Percentiles rank a stretch among this genome's conserved stretches.
phyloP scores from a whole-genome alignment of 768 basidiomycete genomes.

The Boletales sp. region DNA sequence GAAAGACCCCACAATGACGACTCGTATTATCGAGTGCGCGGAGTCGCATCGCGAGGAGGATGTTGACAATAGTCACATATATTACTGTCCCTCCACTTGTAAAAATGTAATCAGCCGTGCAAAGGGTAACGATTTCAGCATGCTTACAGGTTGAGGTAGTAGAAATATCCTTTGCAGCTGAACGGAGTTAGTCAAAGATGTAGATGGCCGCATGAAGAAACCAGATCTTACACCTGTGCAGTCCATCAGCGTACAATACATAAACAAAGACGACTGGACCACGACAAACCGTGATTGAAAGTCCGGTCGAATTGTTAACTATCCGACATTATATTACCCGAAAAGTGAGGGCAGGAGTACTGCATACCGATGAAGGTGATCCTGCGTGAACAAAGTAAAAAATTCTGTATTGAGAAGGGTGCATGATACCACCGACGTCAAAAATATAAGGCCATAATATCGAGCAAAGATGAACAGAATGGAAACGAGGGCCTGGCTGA shows the following conservation, averaged over 20 bases:
- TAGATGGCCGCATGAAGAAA: not conserved
- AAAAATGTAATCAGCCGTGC: not conserved
- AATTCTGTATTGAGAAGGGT: not conserved
- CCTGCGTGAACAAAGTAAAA: slow-evolving; percentile 4
- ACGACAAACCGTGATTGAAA: slow-evolving; percentile 14
- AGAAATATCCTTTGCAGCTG: slow-evolving; percentile 23
- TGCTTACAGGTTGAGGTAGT: slow-evolving; percentile 20
- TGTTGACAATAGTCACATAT: slow-evolving; percentile 17
- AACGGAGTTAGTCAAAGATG: not conserved
- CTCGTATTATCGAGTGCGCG: slow-evolving; percentile 12
- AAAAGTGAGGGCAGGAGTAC: not conserved
- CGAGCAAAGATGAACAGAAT: slow-evolving; percentile 20
- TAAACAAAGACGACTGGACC: not conserved
- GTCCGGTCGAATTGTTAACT: slow-evolving; percentile 22
- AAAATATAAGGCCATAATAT: slow-evolving; percentile 23
- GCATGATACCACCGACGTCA: slow-evolving; percentile 6
- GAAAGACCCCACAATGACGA: not conserved
- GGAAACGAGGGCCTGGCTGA: slow-evolving; percentile 10
- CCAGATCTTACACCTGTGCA: slow-evolving; percentile 16
- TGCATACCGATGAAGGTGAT: slow-evolving; percentile 14
- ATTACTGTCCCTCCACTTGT: slow-evolving; percentile 18
- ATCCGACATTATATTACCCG: not conserved
- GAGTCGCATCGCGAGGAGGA: slow-evolving; percentile 19
- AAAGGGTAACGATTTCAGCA: too few relatives aligned
- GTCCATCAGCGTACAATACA: not conserved